Evolutionary conservation across 2,329 filamentous ascomycete genomes (phyloP).

Genomic region (Talaromyces sp.): DNA sequence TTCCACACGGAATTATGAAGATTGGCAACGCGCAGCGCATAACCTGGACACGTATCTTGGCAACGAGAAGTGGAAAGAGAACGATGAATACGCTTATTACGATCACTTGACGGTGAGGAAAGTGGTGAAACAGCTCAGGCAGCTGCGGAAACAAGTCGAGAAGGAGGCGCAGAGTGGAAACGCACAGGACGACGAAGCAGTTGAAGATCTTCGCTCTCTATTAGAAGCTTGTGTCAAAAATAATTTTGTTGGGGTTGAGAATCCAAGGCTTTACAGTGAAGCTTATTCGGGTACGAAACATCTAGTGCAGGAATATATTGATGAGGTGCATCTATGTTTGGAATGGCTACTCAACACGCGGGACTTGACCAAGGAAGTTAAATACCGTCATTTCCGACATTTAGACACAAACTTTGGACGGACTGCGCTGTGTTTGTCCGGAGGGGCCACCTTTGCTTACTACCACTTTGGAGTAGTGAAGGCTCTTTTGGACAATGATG

Average conservation of each 20-base stretch:
- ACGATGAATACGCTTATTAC: conserved; percentile 69
- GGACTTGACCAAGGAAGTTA: conserved; percentile 67
- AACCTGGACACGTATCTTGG: conserved; percentile 77
- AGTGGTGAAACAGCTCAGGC: conserved; percentile 70
- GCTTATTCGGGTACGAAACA: conserved; percentile 98
- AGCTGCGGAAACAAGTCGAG: conserved; percentile 40
- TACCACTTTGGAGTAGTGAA: conserved; percentile 94
- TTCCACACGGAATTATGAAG: conserved; percentile 68
- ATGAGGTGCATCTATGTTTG: conserved; percentile 62
- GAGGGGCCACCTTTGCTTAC: conserved; percentile 91
- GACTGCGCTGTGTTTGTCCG: conserved; percentile 87
- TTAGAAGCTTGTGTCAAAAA: conserved; percentile 93
- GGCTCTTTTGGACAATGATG: conserved; percentile 77
- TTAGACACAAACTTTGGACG: conserved; percentile 87
- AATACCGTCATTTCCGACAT: conserved; percentile 79
- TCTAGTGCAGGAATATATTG: conserved; percentile 82
- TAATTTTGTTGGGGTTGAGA: conserved; percentile 95
- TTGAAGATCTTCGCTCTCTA: conserved; percentile 70
- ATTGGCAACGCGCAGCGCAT: conserved; percentile 78
- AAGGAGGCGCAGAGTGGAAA: conserved; percentile 30
- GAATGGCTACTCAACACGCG: conserved; percentile 65
- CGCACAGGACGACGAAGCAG: conserved; percentile 20
- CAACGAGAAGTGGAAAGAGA: conserved; percentile 55
- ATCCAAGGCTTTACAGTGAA: conserved; percentile 90
- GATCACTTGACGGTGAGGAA: conserved; percentile 78